Evolutionary conservation across 345 rosid species (phyloP).

Genomic region (Erodium maritimum): DNA sequence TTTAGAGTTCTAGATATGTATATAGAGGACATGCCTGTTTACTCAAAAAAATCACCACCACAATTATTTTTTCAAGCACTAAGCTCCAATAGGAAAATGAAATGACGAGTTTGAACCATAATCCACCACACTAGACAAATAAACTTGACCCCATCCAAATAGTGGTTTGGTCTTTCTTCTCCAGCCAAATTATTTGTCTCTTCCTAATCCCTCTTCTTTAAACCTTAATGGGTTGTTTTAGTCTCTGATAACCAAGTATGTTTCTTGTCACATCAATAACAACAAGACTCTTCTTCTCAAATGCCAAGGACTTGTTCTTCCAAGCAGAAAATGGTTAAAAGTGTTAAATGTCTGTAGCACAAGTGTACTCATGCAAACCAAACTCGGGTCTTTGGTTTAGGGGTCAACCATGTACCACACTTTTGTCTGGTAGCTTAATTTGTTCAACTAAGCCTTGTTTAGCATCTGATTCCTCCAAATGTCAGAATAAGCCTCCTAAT

Average conservation of each 20-base stretch:
- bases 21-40: not conserved
- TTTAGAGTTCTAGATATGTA: too few species aligned
- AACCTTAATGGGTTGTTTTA: not conserved
- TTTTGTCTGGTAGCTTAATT: not conserved
- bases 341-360: not conserved
- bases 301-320: not conserved
- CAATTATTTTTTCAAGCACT: not conserved
- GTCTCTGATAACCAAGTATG: not conserved
- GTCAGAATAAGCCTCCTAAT: not conserved
- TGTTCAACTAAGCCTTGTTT: not conserved
- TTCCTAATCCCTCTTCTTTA: not conserved
- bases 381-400: not conserved
- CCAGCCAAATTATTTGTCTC: not conserved
- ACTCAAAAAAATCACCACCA: not conserved
- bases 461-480: not conserved
- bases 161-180: not conserved
- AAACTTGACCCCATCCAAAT: not conserved
- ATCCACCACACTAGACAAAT: not conserved
- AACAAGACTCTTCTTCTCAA: not conserved
- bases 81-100: not conserved
- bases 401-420: not conserved
- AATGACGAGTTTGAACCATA: not conserved
- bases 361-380: not conserved
- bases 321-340: not conserved
- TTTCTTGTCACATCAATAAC: not conserved